Percentiles rank a stretch among this genome's conserved stretches.
Conservation (phyloP, 176 grass and related monocot species). For the Aechmea fasciata region DNA sequence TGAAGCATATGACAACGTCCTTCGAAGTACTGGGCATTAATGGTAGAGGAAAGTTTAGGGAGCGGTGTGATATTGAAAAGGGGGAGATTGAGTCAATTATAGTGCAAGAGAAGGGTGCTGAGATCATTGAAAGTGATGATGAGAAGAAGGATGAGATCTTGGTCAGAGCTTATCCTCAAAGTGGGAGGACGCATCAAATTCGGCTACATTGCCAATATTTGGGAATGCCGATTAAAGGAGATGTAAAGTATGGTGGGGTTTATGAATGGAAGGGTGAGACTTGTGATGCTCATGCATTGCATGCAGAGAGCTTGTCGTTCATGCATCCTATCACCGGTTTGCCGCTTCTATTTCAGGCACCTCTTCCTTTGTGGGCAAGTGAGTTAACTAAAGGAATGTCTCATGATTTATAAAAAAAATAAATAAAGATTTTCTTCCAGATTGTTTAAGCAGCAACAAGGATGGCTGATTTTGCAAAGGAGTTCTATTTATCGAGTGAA, state of each 20-base stretch:
- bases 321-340: constrained; percentile 64
- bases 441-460: neutral
- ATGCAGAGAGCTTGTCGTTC: constrained; percentile 70
- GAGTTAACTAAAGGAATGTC: constrained; percentile 35
- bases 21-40: constrained; percentile 61
- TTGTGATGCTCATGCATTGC: constrained; percentile 58
- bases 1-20: constrained; percentile 65
- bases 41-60: constrained; percentile 33
- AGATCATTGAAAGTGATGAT: constrained; percentile 10
- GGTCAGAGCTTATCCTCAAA: constrained; percentile 78
- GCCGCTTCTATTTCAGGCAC: constrained; percentile 33
- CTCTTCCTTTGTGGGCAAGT: constrained; percentile 58
- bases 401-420: constrained; percentile 21
- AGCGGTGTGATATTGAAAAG: constrained; percentile 22
- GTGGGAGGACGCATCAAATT: constrained; percentile 90
- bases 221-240: constrained; percentile 70
- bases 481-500: neutral
- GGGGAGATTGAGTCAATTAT: constrained; percentile 34
- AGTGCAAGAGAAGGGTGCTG: constrained; percentile 38
- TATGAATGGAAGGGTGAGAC: constrained; percentile 44
- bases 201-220: constrained; percentile 79
- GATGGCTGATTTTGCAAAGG: neutral
- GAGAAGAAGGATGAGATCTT: constrained; percentile 35
- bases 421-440: constrained; percentile 11
- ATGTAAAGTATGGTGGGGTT: constrained; percentile 81